Percentiles rank a stretch among this genome's conserved stretches.
Conservation (phyloP, 257 asterid genomes). For the Gynochthodes officinalis region DNA sequence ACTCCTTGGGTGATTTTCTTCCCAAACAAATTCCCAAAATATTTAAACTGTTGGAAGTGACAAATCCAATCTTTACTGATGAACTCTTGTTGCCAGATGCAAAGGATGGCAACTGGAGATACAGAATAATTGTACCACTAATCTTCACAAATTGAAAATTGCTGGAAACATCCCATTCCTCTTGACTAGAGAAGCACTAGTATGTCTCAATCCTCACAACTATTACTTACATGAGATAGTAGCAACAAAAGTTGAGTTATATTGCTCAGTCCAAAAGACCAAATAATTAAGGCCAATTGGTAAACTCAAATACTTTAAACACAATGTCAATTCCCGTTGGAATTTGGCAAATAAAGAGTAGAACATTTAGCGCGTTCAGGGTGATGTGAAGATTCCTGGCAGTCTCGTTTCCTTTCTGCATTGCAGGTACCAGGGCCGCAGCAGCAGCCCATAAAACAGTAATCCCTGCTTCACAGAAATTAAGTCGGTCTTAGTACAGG, state of each 20-base stretch:
- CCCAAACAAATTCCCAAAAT: no score
- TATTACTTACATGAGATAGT: no score
- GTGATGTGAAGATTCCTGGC: conserved; percentile 91
- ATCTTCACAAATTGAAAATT: background rate
- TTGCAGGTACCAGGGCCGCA: conserved; percentile 82
- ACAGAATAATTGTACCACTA: no score
- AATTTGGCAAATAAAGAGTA: conserved; percentile 80
- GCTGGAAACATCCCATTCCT: background rate
- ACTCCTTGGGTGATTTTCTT: no score
- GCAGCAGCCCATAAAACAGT: conserved; percentile 95
- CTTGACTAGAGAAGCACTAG: no score
- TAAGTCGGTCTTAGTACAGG: no score
- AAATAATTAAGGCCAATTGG: conserved; percentile 73
- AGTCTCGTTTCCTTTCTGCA: conserved; percentile 95
- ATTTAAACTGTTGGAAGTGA: no score
- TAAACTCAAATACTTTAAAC: conserved; percentile 69
- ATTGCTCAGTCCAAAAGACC: no score
- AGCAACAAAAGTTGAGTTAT: no score
- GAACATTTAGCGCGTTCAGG: conserved; percentile 52
- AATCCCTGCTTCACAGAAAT: conserved; percentile 49
- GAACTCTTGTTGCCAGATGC: no score
- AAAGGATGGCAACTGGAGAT: background rate
- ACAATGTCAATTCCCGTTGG: conserved; percentile 88
- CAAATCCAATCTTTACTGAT: no score
- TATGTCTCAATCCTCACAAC: no score